Conservation (phyloP, 2,329 filamentous ascomycete genomes). For the Tricladium varicosporioides region DNA sequence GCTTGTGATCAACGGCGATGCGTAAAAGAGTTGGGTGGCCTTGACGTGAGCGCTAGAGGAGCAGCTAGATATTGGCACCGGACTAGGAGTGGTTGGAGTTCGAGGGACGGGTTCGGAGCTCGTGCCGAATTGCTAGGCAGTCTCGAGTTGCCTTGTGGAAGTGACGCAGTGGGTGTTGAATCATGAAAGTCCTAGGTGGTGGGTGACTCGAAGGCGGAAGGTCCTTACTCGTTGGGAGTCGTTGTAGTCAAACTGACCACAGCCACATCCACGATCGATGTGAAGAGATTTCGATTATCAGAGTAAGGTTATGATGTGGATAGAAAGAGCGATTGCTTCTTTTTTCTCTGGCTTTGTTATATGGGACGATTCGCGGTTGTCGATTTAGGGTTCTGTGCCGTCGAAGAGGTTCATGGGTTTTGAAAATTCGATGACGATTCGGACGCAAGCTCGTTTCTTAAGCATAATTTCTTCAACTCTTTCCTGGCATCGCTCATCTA, state of each 20-base stretch:
- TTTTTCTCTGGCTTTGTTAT: no score
- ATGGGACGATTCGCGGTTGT: no score
- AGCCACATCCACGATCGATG: no score
- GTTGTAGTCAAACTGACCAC: no score
- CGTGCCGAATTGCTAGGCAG: slow-evolving; percentile 2
- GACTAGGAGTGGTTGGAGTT: neutral
- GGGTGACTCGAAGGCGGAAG: neutral
- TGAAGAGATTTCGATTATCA: no score
- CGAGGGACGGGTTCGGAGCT: neutral
- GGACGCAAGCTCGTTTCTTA: neutral
- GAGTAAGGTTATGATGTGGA: no score
- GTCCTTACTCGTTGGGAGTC: no score
- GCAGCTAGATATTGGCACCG: neutral
- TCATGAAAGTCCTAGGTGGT: neutral
- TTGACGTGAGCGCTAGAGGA: neutral
- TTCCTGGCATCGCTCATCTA: neutral
- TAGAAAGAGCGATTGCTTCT: no score
- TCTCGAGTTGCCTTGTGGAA: neutral
- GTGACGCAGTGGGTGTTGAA: neutral
- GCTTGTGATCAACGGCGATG: slow-evolving; percentile 1
- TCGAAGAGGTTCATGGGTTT: no score
- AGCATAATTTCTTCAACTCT: neutral
- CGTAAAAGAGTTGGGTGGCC: neutral
- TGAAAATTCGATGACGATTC: neutral
- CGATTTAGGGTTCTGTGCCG: no score